Evolutionary conservation across 2,329 filamentous ascomycete species (phyloP), one percentile per base, ranked within the genome.

Genomic region (Colletotrichum orchidophilum): DNA sequence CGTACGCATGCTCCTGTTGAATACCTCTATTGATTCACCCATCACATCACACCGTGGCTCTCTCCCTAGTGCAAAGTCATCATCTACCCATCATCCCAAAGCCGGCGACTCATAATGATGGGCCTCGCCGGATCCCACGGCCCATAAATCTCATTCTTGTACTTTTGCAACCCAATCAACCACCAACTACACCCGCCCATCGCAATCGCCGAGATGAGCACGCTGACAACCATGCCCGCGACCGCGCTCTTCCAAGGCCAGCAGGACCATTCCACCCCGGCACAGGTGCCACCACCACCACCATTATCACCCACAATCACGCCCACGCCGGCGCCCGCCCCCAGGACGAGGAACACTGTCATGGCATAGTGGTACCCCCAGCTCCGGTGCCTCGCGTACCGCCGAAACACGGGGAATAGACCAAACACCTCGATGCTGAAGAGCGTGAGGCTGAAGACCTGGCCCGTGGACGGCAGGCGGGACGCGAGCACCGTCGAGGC

Each of bases 381-480:
- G 70, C 92, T 95, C 46, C 93, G 89, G 78, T 96, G 92, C 18
- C 94, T 90, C 11, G 97, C 89, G 78, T 97, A 94, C 6, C 95
- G 89, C n/a, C 96, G 87, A 78, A 98, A 98, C 5, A 99, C 95
- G n/a, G 96, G 96, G 75, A 98, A 98, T 8, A 99, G 87, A 0
- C 96, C 96, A 81, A 98, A 99, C 1, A 99, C 94, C 80, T 99
- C 94, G 76, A 99, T 98, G 73, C 92, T 95, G 87, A 99, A 98
- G 6, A 99, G 89, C 0, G 96, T 98, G 33, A 99, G 86, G 73
- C 93, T 96, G 78, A 99, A 99, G 1, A 99, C 96, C 80, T 98
- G 94, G 1, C 94, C 95, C 0, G 96, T 98, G 18, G 92, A 94
- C 7, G 94, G 94, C 12, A 99, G 87, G 0, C 95, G 92, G 59